These are phyloP conservation scores for Pythium phragmiticola DNA, from an alignment of 352 stramenopile species.

Conservation along the genomic window DNA sequence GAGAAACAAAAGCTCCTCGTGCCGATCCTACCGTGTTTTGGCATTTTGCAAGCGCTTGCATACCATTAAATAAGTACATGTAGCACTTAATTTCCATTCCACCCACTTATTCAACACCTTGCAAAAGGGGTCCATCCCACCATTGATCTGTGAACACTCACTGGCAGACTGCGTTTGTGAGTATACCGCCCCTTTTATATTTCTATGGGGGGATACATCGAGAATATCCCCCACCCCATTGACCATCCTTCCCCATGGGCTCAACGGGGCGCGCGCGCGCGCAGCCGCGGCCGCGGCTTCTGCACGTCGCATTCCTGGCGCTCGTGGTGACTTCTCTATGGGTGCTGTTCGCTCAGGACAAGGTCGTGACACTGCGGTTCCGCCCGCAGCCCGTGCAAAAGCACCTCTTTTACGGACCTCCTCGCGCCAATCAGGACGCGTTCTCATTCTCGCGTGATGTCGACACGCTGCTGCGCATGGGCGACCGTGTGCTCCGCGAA, in stretches of 20 bases:
- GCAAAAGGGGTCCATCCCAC: not conserved
- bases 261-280: not conserved
- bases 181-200: too few relatives aligned
- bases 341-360: conserved; percentile 2
- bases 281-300: not conserved
- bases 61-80: not conserved
- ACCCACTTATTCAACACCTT: not conserved
- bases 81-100: not conserved
- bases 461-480: conserved; percentile 8
- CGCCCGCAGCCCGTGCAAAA: not conserved
- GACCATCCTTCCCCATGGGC: conserved; percentile 4
- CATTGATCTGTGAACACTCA: not conserved
- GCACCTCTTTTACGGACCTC: conserved; percentile 4
- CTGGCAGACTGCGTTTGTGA: too few relatives aligned
- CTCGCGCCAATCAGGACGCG: not conserved
- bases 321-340: not conserved
- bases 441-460: not conserved
- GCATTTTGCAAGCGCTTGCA: not conserved
- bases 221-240: not conserved
- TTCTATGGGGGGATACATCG: too few relatives aligned
- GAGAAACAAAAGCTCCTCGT: not conserved
- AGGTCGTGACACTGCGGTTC: not conserved
- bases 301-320: not conserved
- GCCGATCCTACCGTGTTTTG: not conserved
- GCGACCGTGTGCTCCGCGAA: conserved; percentile 8